Evolutionary conservation across 768 basidiomycete genomes (phyloP).

Genomic region (Amanita exitialis): DNA sequence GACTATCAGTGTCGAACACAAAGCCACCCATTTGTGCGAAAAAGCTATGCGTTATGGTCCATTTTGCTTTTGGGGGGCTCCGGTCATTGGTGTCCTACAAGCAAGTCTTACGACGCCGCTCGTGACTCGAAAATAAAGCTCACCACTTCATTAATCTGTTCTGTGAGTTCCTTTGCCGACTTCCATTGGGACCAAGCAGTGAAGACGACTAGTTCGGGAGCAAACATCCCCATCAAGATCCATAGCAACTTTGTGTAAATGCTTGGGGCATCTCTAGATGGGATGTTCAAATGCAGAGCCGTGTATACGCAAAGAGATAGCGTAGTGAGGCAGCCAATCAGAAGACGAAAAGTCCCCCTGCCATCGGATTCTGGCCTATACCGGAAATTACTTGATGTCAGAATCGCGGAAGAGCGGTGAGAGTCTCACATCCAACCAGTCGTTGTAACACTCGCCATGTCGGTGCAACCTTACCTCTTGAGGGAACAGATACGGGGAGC

Average conservation of each 20-base stretch:
- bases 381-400: background rate
- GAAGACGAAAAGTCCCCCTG: background rate
- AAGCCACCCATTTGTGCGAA: background rate
- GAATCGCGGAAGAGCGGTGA: background rate
- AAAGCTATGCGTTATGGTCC: background rate
- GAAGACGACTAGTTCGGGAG: background rate
- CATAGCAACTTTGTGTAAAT: background rate
- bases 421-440: background rate
- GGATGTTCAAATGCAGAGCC: constrained; percentile 6
- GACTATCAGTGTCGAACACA: background rate
- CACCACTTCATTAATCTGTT: background rate
- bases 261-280: background rate
- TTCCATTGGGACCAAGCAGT: background rate
- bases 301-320: constrained; percentile 7
- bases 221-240: background rate
- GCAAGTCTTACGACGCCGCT: background rate
- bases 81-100: background rate
- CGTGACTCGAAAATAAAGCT: too few species aligned
- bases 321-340: constrained; percentile 7
- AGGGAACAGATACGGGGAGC: background rate
- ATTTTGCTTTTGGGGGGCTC: background rate
- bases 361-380: background rate
- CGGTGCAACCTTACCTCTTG: too few species aligned
- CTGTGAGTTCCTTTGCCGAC: background rate
- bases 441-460: background rate